Evolutionary conservation across 2,329 filamentous ascomycete species (phyloP).

Genomic region (Aphanocladium album): DNA sequence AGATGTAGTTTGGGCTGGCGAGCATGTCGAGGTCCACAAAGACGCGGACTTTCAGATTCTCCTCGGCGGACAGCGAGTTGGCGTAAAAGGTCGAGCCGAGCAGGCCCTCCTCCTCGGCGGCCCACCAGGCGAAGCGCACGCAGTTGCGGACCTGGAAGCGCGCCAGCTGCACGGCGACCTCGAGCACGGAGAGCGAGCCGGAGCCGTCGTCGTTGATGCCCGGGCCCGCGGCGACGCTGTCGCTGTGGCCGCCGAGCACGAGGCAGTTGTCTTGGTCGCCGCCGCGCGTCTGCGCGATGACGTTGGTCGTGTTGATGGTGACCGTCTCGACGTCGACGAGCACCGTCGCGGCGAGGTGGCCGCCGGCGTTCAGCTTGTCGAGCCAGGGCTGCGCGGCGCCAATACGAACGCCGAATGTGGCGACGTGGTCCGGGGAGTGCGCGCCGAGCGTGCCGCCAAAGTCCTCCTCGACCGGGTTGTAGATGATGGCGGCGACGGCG

Average conservation of each 20-base stretch:
- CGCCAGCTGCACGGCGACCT: conserved; percentile 55
- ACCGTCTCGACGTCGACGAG: conserved; percentile 56
- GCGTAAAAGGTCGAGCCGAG: conserved; percentile 61
- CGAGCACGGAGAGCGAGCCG: conserved; percentile 57
- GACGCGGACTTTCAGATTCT: conserved; percentile 57
- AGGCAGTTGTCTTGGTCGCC: conserved; percentile 60
- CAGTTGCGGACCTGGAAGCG: conserved; percentile 58
- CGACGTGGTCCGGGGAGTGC: conserved; percentile 54
- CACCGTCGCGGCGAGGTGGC: conserved; percentile 48
- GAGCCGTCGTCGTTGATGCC: conserved; percentile 78
- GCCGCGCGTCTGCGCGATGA: conserved; percentile 56
- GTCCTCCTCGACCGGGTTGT: conserved; percentile 62
- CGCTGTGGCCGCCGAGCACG: conserved; percentile 60
- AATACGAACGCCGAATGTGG: conserved; percentile 62
- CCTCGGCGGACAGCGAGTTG: conserved; percentile 45
- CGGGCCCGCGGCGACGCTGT: conserved; percentile 57
- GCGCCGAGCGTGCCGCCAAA: conserved; percentile 65
- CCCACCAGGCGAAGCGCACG: conserved; percentile 64
- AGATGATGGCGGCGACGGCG: conserved; percentile 66
- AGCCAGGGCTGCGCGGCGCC: conserved; percentile 54
- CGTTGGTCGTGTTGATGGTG: conserved; percentile 51
- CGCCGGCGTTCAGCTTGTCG: conserved; percentile 46
- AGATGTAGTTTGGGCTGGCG: conserved; percentile 60
- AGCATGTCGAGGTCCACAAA: conserved; percentile 71
- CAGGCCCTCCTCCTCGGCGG: conserved; percentile 62